phyloP scores from a whole-genome alignment of 2,329 filamentous ascomycete species.

The Zymoseptoria crescenta region DNA sequence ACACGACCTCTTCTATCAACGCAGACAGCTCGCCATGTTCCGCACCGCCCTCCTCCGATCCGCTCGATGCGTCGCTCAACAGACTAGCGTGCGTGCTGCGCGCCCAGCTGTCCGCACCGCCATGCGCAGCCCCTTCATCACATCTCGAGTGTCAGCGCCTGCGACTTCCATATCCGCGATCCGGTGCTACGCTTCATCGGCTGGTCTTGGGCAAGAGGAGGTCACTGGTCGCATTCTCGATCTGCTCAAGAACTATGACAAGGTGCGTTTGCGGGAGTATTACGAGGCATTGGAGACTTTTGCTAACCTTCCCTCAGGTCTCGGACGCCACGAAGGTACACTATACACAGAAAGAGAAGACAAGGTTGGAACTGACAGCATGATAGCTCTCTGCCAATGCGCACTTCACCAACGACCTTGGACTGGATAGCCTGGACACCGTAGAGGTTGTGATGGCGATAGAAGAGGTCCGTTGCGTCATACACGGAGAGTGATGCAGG shows the following conservation, averaged over 20 bases:
- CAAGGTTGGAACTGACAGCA: slow-evolving; percentile 19
- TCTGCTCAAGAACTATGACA: slow-evolving; percentile 93
- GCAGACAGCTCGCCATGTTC: slow-evolving; percentile 60
- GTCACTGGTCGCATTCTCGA: slow-evolving; percentile 88
- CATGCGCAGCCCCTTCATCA: slow-evolving; percentile 48
- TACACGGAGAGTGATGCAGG: slow-evolving; percentile 42
- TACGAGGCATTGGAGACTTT: slow-evolving; percentile 6
- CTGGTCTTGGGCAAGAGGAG: slow-evolving; percentile 71
- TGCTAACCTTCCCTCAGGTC: slow-evolving; percentile 46
- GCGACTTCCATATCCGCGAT: slow-evolving; percentile 59
- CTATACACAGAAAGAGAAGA: neutral
- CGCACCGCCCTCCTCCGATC: slow-evolving; percentile 77
- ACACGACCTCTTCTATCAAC: neutral
- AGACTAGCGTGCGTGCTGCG: slow-evolving; percentile 44
- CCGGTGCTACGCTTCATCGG: slow-evolving; percentile 79
- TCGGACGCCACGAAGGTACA: slow-evolving; percentile 51
- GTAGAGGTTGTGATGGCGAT: slow-evolving; percentile 99
- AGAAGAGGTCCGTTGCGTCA: slow-evolving; percentile 63
- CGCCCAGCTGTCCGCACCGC: slow-evolving; percentile 46
- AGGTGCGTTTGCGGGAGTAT: slow-evolving; percentile 50
- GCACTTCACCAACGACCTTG: slow-evolving; percentile 96
- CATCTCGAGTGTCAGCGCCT: slow-evolving; percentile 53
- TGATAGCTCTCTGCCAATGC: slow-evolving; percentile 69
- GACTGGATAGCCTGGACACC: slow-evolving; percentile 93
- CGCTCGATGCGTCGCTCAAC: slow-evolving; percentile 47